A percentile compares a stretch with the other conserved stretches of the same genome.
Evolutionary conservation across 345 rosid species (phyloP).

Genomic region (Eucalyptus grandis): DNA sequence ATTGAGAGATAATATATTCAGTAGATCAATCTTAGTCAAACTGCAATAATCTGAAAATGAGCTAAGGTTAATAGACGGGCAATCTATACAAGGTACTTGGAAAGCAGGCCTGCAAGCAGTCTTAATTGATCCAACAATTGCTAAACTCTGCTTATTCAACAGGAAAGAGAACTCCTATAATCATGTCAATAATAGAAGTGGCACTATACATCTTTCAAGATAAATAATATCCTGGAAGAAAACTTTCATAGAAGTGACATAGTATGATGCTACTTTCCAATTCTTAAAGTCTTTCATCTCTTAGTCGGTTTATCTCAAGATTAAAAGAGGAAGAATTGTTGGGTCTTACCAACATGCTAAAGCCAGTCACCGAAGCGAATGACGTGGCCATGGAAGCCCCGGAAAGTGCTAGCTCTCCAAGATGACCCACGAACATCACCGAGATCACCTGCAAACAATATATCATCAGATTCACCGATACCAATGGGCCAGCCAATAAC

Average conservation of each 20-base stretch:
- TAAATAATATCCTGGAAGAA: neutral
- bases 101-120: neutral
- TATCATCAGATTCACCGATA: neutral
- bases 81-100: neutral
- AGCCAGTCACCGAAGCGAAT: constrained; percentile 34
- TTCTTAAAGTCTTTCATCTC: neutral
- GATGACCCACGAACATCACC: constrained; percentile 32
- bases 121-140: neutral
- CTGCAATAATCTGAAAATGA: neutral
- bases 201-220: neutral
- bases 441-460: constrained; percentile 1
- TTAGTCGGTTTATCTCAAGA: neutral
- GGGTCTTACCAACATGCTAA: constrained; percentile 22
- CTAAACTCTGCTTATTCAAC: neutral
- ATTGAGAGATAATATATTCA: neutral
- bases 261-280: neutral
- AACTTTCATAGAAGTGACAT: neutral
- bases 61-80: neutral
- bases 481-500: constrained; percentile 6
- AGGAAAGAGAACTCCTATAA: neutral
- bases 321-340: neutral
- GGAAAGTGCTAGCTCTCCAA: constrained; percentile 14
- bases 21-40: neutral
- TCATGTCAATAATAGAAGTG: neutral
- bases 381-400: constrained; percentile 36